These are phyloP conservation scores for Diaporthe batatas DNA, from an alignment of 2,329 filamentous ascomycete species.

Conservation along the genomic window DNA sequence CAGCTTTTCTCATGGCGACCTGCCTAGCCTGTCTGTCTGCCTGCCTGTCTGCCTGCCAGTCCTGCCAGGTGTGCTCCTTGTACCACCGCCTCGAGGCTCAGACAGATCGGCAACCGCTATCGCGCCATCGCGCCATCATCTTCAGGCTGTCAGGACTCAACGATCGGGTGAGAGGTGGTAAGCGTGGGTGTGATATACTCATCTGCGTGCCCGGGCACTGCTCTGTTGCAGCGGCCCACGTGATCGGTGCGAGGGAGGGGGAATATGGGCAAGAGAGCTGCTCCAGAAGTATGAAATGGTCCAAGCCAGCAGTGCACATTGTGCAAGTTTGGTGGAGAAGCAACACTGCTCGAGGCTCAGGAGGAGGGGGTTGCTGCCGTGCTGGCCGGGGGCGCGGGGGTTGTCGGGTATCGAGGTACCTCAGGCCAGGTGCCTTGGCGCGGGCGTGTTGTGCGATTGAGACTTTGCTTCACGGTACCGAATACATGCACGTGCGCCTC, in stretches of 20 bases:
- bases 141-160: constrained; percentile 4
- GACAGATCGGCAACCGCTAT: constrained; percentile 31
- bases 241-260: not conserved
- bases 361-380: not conserved
- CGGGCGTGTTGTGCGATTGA: not conserved
- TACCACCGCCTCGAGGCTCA: constrained; percentile 19
- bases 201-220: not conserved
- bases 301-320: constrained; percentile 21
- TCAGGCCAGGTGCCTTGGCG: not conserved
- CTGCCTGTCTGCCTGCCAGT: no score
- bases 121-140: constrained; percentile 14
- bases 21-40: not conserved
- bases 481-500: constrained; percentile 4
- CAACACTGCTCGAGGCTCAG: constrained; percentile 6
- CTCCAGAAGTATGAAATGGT: not conserved
- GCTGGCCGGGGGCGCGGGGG: not conserved
- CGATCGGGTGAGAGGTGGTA: not conserved
- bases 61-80: constrained; percentile 20
- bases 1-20: not conserved
- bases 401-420: not conserved
- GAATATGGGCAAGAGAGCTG: not conserved
- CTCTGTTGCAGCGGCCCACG: not conserved
- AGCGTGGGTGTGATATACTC: not conserved
- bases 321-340: constrained; percentile 6
- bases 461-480: not conserved